These are phyloP conservation scores for Gossypium rotundifolium DNA, from an alignment of 345 rosid species.

Conservation along the genomic window DNA sequence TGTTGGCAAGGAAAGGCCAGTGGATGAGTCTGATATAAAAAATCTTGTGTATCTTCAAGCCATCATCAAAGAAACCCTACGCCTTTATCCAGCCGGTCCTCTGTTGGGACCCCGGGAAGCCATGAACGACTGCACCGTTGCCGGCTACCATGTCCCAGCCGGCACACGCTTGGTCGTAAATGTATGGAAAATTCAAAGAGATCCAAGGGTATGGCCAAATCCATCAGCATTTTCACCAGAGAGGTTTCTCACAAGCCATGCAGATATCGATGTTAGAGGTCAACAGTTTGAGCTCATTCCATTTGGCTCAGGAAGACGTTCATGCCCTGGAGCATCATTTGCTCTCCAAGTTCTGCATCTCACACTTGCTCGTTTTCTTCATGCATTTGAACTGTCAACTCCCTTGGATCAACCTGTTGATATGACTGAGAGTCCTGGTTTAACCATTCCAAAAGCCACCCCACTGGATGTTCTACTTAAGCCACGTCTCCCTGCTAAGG, in stretches of 20 bases:
- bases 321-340: constrained; percentile 44
- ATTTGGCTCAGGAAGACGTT: constrained; percentile 48
- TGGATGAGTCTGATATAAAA: constrained; percentile 46
- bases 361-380: constrained; percentile 40
- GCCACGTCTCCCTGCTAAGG: constrained; percentile 5
- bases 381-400: constrained; percentile 33
- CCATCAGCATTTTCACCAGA: constrained; percentile 43
- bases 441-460: constrained; percentile 43
- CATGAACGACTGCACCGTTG: constrained; percentile 41
- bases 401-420: constrained; percentile 26
- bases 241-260: constrained; percentile 41
- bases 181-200: constrained; percentile 55
- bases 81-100: constrained; percentile 62
- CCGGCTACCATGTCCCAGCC: constrained; percentile 33
- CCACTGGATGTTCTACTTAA: constrained; percentile 32
- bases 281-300: constrained; percentile 44
- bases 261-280: constrained; percentile 33
- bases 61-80: constrained; percentile 51
- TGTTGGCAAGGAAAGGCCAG: constrained; percentile 41
- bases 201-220: constrained; percentile 30
- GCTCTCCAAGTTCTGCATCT: constrained; percentile 41
- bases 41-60: constrained; percentile 53
- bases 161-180: constrained; percentile 47
- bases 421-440: constrained; percentile 38
- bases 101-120: constrained; percentile 40